Evolutionary conservation across 768 basidiomycete genomes (phyloP).

Genomic region (Phlebiopsis gigantea): DNA sequence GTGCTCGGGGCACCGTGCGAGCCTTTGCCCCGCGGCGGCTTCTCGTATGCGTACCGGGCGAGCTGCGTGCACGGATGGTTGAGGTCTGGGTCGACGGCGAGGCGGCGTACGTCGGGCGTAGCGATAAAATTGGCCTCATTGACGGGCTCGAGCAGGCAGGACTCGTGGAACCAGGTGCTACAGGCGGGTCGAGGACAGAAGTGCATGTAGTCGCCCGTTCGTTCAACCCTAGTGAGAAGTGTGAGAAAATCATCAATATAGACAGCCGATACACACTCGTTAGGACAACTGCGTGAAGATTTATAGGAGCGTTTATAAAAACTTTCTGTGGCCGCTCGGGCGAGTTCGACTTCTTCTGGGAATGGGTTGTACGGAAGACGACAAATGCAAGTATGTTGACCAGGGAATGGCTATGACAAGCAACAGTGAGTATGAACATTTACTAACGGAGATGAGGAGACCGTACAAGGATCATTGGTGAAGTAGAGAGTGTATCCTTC

Average conservation of each 20-base stretch:
- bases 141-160: constrained; percentile 3
- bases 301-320: background rate
- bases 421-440: background rate
- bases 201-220: constrained; percentile 6
- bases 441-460: background rate
- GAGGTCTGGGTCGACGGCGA: constrained; percentile 8
- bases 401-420: background rate
- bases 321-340: background rate
- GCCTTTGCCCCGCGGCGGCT: background rate
- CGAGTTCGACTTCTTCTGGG: background rate
- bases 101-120: constrained; percentile 1
- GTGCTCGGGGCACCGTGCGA: background rate
- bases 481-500: background rate
- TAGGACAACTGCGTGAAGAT: background rate
- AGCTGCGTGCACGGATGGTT: background rate
- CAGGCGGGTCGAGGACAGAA: constrained; percentile 10
- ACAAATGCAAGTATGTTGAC: background rate
- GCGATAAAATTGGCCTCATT: background rate
- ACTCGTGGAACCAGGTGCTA: constrained; percentile 9
- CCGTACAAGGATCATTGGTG: background rate
- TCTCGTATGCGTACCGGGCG: background rate
- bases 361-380: background rate
- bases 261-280: background rate
- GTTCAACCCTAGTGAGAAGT: background rate
- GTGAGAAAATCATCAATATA: background rate